Base-by-base conservation (phyloP, 2,329 filamentous ascomycete species). In the Colletotrichum plurivorum region DNA sequence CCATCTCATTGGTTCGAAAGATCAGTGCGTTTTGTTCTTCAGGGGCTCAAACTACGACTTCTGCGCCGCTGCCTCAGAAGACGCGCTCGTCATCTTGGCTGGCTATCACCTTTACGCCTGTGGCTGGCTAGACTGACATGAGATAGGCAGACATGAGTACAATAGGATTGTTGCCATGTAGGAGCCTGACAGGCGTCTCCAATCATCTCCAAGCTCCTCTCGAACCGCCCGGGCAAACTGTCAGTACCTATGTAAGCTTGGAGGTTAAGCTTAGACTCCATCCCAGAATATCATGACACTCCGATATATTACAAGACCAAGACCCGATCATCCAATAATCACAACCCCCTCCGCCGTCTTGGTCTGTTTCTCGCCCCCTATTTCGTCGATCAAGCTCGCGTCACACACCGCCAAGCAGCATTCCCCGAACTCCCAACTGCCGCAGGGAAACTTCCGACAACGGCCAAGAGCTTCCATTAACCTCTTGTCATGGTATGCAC, bases 371-470 rank as follows among this genome's bases (percentile, higher is more conserved):
- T 36, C 27, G 22, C 31, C 45, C 45, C 58, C 25, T 54, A 39
- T 22, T 13, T 18, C 22, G 64, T 20, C 58, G 58, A 67, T 67
- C 64, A 63, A 6, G 39, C 27, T 63, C 39, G 57, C 63, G 41
- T 63, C 57, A 27, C 63, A 51, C 64, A 56, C 27, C 15, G 64
- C 58, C 64, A 67, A 67, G 63, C 41, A 62, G 8, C n/a, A 25
- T 25, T 36, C 31, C 39, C 57, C 56, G 25, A 64, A 58, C 55
- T 39, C 31, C 41, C 25, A 61, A 66, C 36, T 66, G 49, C 57
- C 57, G 63, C 63, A 67, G 48, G 41, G 49, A 9, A 36, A 58
- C 56, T 53, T 43, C 36, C 54, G 22, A 51, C 46, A 20, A 64
- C 36, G 20, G n/a, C 39, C 54, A 53, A 52, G 46, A 20, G 39